Evolutionary conservation across 805 yeast species (phyloP), one percentile per base, ranked within the genome.

Genomic region (Limtongia smithiae): DNA sequence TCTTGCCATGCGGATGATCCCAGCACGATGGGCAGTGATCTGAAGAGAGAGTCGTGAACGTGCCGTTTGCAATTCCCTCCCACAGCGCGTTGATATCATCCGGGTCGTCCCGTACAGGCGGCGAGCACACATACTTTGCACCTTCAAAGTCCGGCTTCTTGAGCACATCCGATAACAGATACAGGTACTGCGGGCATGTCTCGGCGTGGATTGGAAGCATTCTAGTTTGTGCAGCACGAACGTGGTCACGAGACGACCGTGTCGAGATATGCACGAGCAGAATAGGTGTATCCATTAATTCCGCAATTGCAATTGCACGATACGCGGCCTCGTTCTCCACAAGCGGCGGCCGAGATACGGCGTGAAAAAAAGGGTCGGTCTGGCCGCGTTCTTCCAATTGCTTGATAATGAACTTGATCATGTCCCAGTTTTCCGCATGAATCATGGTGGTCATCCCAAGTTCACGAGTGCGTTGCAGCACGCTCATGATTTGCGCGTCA

Each of bases 271-370:
- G 79, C 8, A 75, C 79, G 30, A 75, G 70, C 38, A 75, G 50
- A 14, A 75, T 68, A 8, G 78, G 77, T 4, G 71, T 69, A 48
- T 73, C 75, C 60, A 73, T 68, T 43, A 73, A 55, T 43, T 70
- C 70, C 4, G 78, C 68, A 8, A 75, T 55, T 4, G 72, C 58
- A 31, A 75, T 74, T 3, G 73, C 78, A 38, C 79, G 66, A 54
- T 73, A 73, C 2, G 76, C 70, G 1, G 79, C 79, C 52, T 75
- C 79, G 31, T 72, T 76, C 60, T 75, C 79, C 5, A 75, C 76
- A 22, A 66, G 65, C 0, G 65, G 55, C 4, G 79, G 78, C 39
- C 78, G 64, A 3, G 76, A 70, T 15, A 72, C 64, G 2, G 77
- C 68, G 57, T 75, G 79, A 54, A 69, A 74, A 48, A 57, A 72